Percentiles rank a stretch among this genome's conserved stretches.
Conservation (phyloP, 805 yeast species). For the Candida lessepsii region DNA sequence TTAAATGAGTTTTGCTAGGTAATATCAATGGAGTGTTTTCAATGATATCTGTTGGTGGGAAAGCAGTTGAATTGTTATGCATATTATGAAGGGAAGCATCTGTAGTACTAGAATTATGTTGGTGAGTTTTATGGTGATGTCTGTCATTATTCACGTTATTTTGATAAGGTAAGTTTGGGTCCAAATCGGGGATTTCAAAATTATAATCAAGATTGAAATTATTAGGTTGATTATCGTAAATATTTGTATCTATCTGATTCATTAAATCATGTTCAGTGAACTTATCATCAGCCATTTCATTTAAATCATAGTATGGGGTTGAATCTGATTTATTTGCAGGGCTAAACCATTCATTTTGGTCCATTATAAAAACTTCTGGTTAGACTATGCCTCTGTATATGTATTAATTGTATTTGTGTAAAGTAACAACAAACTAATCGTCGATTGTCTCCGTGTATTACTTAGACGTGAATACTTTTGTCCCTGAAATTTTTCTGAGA, state of each 20-base stretch:
- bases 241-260: conserved; percentile 29
- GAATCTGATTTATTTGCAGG: conserved; percentile 15
- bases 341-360: conserved; percentile 19
- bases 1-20: conserved; percentile 12
- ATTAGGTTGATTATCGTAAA: conserved; percentile 21
- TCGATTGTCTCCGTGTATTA: too few species aligned
- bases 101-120: background rate
- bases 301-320: conserved; percentile 17
- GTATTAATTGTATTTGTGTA: too few species aligned
- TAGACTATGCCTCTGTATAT: background rate
- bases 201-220: conserved; percentile 11
- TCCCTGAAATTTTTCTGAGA: conserved; percentile 1
- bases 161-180: conserved; percentile 4
- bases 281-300: conserved; percentile 14
- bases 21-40: conserved; percentile 13
- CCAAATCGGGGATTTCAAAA: conserved; percentile 10
- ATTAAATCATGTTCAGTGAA: conserved; percentile 24
- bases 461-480: background rate
- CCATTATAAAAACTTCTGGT: conserved; percentile 14
- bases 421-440: too few species aligned
- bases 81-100: background rate
- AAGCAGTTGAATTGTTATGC: conserved; percentile 11
- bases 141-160: background rate
- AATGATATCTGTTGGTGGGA: conserved; percentile 14
- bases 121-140: background rate